A percentile compares a stretch with the other conserved stretches of the same genome.
Evolutionary conservation across 2,329 filamentous ascomycete genomes (phyloP).

Genomic region (Fusarium palustre): DNA sequence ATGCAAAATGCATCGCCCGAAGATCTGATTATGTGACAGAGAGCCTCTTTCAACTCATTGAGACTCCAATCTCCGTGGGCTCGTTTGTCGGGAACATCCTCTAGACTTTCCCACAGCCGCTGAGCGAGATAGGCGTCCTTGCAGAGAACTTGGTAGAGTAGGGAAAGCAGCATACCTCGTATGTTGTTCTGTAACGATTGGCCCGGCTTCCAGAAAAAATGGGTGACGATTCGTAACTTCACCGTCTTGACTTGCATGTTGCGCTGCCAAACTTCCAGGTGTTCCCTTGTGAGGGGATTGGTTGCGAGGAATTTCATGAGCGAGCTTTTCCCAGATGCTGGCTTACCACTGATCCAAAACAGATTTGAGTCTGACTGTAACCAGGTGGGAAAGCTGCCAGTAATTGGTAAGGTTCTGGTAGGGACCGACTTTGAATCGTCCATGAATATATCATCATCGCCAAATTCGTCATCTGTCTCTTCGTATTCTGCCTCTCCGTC

Average conservation of each 20-base stretch:
- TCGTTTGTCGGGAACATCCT: neutral
- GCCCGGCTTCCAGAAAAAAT: constrained; percentile 4
- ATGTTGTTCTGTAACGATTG: neutral
- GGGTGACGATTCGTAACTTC: neutral
- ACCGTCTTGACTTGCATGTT: neutral
- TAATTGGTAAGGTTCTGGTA: fast-evolving
- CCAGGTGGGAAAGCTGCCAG: neutral
- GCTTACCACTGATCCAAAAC: constrained; percentile 2
- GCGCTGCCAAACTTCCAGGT: neutral
- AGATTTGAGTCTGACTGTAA: neutral
- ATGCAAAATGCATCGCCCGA: neutral
- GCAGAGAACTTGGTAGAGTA: neutral
- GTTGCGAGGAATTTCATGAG: neutral
- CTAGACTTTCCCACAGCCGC: neutral
- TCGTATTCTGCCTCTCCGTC: too few species aligned
- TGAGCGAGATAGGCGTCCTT: neutral
- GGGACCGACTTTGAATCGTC: neutral
- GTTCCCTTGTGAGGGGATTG: fast-evolving
- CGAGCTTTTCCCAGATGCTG: neutral
- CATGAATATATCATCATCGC: neutral
- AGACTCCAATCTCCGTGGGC: neutral
- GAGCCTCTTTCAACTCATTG: neutral
- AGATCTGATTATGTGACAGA: fast-evolving
- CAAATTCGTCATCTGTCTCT: neutral
- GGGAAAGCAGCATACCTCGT: neutral